phyloP scores from a whole-genome alignment of 2,329 filamentous ascomycete genomes.

The Apiospora marii region DNA sequence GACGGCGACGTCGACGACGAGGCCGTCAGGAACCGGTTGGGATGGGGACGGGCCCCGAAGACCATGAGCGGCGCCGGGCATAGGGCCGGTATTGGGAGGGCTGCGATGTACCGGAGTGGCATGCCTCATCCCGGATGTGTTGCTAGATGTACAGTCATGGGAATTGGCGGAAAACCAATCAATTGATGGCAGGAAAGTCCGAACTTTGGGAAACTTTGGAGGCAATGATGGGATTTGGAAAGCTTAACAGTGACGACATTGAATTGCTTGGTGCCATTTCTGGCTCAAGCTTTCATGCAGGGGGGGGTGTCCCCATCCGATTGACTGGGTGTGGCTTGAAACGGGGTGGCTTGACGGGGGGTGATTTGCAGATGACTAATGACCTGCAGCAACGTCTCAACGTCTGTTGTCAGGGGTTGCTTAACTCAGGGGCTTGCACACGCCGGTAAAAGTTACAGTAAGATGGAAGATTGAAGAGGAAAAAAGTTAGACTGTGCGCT shows the following conservation, averaged over 20 bases:
- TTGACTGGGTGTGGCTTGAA: constrained; percentile 4
- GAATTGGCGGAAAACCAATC: neutral
- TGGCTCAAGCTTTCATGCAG: constrained; percentile 18
- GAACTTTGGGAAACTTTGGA: neutral
- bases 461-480: neutral
- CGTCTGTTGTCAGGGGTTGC: neutral
- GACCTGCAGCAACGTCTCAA: neutral
- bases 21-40: neutral
- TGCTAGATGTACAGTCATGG: constrained; percentile 3
- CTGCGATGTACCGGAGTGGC: constrained; percentile 54
- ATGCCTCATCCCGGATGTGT: constrained; percentile 67
- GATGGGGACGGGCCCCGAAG: neutral
- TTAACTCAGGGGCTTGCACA: constrained; percentile 5
- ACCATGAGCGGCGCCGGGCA: constrained; percentile 15
- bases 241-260: constrained; percentile 13
- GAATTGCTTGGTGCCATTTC: neutral
- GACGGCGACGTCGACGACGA: neutral
- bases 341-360: constrained; percentile 9
- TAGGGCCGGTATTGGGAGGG: constrained; percentile 28
- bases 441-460: neutral
- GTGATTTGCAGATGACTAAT: constrained; percentile 10
- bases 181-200: neutral
- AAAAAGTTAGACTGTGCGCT: neutral
- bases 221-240: neutral
- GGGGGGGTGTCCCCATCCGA: neutral